Evolutionary conservation across 1,284 basidiomycete genomes (phyloP), one percentile per base, ranked within the genome.

Genomic region (Leccinum solheimii): DNA sequence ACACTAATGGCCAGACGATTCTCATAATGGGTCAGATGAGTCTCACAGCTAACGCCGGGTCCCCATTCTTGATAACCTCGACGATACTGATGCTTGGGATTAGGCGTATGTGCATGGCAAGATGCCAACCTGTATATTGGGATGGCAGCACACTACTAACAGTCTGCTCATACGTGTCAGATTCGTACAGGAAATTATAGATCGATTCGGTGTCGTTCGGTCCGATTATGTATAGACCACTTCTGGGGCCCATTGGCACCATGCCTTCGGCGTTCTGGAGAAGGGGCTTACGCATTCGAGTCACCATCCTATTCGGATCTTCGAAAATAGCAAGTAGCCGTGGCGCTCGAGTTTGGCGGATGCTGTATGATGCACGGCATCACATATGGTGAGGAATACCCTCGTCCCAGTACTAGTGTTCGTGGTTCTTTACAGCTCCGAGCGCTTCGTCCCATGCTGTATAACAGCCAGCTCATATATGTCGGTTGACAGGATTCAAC

Each of bases 21-120:
- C 50, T 57, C 67, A 69, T 69, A 23, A 21, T 34, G 14, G 11
- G 45, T 64, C 34, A 51, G 36, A 32, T 9, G 27, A 30, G 23
- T 65, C 26, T 63, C 48, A 5, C n/a, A 64, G 40, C 11, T 40
- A 40, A n/a, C 21, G 16, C 7, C 8, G 2, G 16, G 13, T 3
- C n/a, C 7, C 16, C 13, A 9, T 7, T 59, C 23, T 19, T 19
- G 60, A 61, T 59, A 64, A 64, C 50, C 34, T 57, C 38, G 26
- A 26, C 34, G 65, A 34, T n/a, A 30, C 67, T 49, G 21, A 36
- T 55, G 27, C 53, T 56, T 14, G 40, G 55, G 43, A 67, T 59
- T 70, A 56, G 57, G 59, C 34, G 66, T 69, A 64, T 56, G 10
- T 61, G 58, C 30, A 56, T 45, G 32, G 13, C 52, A 52, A 51